Percentiles rank a stretch among this genome's conserved stretches.
phyloP scores from a whole-genome alignment of 2,329 filamentous ascomycete genomes.

The Penicillium sp. region DNA sequence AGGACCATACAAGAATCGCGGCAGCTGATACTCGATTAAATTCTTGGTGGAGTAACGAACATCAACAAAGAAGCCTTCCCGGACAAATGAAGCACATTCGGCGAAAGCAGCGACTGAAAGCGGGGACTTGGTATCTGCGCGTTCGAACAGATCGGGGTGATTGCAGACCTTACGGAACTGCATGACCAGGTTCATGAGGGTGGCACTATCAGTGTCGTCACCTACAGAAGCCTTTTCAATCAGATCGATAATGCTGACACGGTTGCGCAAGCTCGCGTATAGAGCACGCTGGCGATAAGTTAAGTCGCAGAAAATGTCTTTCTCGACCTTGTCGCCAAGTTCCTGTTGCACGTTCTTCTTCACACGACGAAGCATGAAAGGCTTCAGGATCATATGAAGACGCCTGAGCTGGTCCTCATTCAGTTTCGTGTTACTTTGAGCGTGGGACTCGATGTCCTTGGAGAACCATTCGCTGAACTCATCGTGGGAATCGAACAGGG shows the following conservation, averaged over 20 bases:
- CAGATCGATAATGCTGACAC: conserved; percentile 97
- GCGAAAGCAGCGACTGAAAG: conserved; percentile 81
- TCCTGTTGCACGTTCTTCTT: conserved; percentile 99
- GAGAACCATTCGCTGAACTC: conserved; percentile 52
- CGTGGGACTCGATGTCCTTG: conserved; percentile 82
- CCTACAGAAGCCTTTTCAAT: conserved; percentile 95
- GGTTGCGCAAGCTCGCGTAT: conserved; percentile 86
- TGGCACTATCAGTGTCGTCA: conserved; percentile 90
- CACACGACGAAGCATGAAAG: conserved; percentile 98
- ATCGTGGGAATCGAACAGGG: conserved; percentile 66
- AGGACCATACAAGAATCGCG: conserved; percentile 73
- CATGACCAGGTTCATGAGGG: conserved; percentile 98
- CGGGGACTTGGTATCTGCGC: conserved; percentile 83
- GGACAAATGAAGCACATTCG: conserved; percentile 89
- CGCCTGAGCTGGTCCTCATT: conserved; percentile 97
- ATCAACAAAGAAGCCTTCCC: conserved; percentile 72
- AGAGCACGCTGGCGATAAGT: conserved; percentile 93
- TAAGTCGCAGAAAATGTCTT: conserved; percentile 92
- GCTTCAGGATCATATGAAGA: conserved; percentile 97
- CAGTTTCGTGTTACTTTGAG: conserved; percentile 97
- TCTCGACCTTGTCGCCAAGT: conserved; percentile 95
- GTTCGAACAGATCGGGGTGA: conserved; percentile 93
- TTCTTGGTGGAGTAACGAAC: conserved; percentile 85
- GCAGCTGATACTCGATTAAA: conserved; percentile 75
- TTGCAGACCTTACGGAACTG: conserved; percentile 99